Evolutionary conservation across 106 monocot genomes (phyloP).

Genomic region (Dioscorea dumetorum): DNA sequence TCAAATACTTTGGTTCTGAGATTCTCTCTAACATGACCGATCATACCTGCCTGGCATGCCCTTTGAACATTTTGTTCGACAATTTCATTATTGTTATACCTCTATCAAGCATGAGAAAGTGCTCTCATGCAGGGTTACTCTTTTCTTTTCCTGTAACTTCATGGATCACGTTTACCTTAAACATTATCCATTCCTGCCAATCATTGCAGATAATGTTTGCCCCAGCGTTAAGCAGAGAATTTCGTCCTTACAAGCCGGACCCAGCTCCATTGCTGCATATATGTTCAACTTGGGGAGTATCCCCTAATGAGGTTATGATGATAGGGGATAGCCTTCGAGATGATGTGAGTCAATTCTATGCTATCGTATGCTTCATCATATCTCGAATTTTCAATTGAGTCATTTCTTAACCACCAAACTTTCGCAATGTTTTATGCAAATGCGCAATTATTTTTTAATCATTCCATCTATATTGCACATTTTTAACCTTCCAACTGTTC

Average conservation of each 20-base stretch:
- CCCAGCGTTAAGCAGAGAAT: conserved; percentile 93
- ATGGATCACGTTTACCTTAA: not conserved
- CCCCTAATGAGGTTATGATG: conserved; percentile 90
- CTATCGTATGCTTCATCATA: not conserved
- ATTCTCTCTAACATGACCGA: no score
- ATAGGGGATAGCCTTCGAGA: conserved; percentile 90
- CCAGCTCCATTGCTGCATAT: conserved; percentile 91
- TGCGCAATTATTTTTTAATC: not conserved
- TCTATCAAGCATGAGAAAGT: not conserved
- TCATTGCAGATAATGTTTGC: conserved; percentile 48
- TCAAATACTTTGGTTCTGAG: no score
- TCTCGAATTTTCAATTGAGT: not conserved
- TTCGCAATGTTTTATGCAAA: not conserved
- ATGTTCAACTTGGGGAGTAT: conserved; percentile 70
- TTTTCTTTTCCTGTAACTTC: not conserved
- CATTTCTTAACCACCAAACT: not conserved
- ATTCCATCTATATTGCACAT: not conserved
- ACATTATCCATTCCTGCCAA: not conserved
- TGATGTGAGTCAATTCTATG: conserved; percentile 58
- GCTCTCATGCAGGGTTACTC: not conserved
- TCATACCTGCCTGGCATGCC: not conserved
- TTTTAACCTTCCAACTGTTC: not conserved
- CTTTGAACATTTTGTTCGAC: not conserved
- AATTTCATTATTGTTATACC: not conserved
- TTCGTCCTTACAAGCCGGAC: conserved; percentile 93